phyloP scores from a whole-genome alignment of 208 protist genomes.

The Leishmania lainsoni region DNA sequence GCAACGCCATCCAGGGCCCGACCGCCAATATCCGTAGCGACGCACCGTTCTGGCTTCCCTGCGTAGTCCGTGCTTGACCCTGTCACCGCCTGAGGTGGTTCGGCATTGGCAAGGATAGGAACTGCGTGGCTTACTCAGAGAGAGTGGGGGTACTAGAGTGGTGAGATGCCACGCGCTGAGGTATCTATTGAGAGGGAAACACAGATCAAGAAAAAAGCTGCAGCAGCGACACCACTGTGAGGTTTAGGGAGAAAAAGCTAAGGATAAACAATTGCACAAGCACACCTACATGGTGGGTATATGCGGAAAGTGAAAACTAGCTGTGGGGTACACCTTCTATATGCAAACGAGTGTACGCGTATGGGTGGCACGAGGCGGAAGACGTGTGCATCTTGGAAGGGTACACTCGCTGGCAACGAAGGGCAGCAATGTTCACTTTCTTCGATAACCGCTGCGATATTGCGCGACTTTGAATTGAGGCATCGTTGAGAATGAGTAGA shows the following conservation, averaged over 20 bases:
- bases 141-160: neutral
- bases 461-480: neutral
- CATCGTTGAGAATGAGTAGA: neutral
- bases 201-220: neutral
- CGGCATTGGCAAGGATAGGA: neutral
- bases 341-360: neutral
- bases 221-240: neutral
- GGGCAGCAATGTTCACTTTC: neutral
- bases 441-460: neutral
- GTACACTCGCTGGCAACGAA: neutral
- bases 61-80: neutral
- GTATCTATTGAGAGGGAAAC: neutral
- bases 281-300: neutral
- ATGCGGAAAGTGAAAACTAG: neutral
- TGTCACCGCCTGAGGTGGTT: neutral
- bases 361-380: neutral
- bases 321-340: neutral
- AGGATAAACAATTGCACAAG: neutral
- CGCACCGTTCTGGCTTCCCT: neutral
- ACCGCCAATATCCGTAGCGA: neutral
- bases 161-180: neutral
- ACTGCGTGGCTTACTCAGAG: neutral
- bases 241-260: neutral
- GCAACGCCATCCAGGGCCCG: neutral
- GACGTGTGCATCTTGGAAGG: neutral